Evolutionary conservation across 78 protist genomes (phyloP), one percentile per base, ranked within the genome.

Genomic region (Diacronema lutheri): DNA sequence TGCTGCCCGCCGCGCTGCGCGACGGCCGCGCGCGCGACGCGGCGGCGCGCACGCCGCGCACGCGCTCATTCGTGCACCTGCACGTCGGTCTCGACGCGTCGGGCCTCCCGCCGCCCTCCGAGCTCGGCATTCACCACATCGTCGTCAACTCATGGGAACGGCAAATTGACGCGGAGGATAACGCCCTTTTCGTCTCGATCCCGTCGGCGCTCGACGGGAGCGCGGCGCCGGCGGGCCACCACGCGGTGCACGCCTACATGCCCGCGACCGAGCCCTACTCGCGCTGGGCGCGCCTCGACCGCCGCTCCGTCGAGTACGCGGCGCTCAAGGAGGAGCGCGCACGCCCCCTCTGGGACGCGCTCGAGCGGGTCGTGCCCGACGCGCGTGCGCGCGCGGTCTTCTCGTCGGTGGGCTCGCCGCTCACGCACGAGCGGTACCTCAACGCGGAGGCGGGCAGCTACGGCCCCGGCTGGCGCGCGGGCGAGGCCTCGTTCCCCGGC

Each of bases 221-320:
- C 58, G 21, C 35, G 41, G 87, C 87, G 72, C 87, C 87, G 33
- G 46, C 19, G 20, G 87, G 87, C 69, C 35, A n/a, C 44, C 81
- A 55, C 55, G 87, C 56, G 38, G 3, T 83, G 29, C 87, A 83
- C 80, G 87, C 87, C 66, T 83, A 83, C 80, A 33, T 71, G 31
- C 79, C 79, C 50, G 79, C 79, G 20, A 83, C 74, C 44, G 87
- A 83, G 80, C 87, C 87, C 56, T 83, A 69, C 57, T 80, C 50
- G 3, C 81, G 11, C 20, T 83, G 74, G 80, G 64, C n/a, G 41
- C 58, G 60, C 37, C 50, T 69, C 41, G 60, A 55, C 35, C 79
- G 87, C 46, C 14, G 25, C 37, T 50, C 79, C 37, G 37, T 5
- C 57, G 57, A 55, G 71, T 83, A 81, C 86, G 23, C 1, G 4